These are phyloP conservation scores for Globisporangium cederbergense DNA, from an alignment of 352 stramenopile genomes.

Conservation along the genomic window DNA sequence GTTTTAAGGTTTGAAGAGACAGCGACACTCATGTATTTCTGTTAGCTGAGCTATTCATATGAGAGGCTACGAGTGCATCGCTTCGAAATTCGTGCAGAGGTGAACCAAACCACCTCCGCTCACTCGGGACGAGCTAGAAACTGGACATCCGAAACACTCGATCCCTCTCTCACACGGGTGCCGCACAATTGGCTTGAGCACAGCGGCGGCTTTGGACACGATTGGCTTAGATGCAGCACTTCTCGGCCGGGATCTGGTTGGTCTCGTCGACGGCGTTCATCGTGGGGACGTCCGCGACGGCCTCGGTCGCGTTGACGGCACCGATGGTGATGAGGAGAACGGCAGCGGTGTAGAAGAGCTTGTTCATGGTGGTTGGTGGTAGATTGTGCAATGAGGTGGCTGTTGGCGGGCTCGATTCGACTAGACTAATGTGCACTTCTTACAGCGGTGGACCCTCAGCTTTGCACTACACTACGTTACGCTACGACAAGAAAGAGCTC, in stretches of 20 bases:
- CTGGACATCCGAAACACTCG: no score
- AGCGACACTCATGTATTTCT: no score
- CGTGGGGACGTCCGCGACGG: background rate
- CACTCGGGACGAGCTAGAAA: no score
- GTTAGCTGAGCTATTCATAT: no score
- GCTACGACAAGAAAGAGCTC: no score
- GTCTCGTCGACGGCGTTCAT: background rate
- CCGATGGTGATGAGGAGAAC: background rate
- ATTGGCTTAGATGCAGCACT: background rate
- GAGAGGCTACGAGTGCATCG: no score
- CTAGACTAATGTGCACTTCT: background rate
- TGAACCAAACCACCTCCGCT: no score
- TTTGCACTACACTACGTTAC: no score
- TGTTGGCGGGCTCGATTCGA: background rate
- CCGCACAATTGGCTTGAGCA: background rate
- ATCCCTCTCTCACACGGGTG: no score
- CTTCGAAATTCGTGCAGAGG: no score
- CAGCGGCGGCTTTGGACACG: background rate
- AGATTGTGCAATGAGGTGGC: background rate
- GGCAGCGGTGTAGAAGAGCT: background rate
- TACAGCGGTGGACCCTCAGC: no score
- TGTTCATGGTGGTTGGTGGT: slow-evolving; percentile 2
- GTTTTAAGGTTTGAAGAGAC: no score
- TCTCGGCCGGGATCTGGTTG: background rate
- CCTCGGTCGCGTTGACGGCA: background rate